Percentiles rank a stretch among this genome's conserved stretches.
These are phyloP conservation scores for Myriosclerotinia scirpicola DNA, from an alignment of 2,329 filamentous ascomycete genomes.

Conservation along the genomic window DNA sequence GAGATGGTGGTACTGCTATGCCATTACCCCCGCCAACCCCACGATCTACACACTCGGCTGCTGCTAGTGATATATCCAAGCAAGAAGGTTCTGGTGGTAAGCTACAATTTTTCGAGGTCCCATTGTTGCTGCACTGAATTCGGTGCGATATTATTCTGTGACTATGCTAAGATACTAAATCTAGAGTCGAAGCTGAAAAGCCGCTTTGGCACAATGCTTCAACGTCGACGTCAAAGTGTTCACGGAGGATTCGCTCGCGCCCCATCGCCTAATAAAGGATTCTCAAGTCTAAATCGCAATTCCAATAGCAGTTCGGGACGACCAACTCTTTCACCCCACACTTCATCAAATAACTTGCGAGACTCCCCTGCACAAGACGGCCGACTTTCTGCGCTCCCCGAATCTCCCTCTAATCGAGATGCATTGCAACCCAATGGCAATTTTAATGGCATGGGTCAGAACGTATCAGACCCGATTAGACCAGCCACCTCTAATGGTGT, in stretches of 20 bases:
- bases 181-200: conserved; percentile 58
- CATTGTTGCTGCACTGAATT: neutral
- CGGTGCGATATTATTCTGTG: neutral
- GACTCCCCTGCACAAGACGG: conserved; percentile 47
- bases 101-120: neutral
- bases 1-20: conserved; percentile 26
- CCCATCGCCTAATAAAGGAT: conserved; percentile 57
- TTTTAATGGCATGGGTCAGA: conserved; percentile 27
- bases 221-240: conserved; percentile 64
- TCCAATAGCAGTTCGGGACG: conserved; percentile 63
- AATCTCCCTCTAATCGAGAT: conserved; percentile 49
- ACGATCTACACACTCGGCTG: conserved; percentile 34
- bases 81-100: conserved; percentile 21
- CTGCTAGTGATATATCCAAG: conserved; percentile 36
- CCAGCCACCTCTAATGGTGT: conserved; percentile 45
- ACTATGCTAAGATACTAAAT: conserved; percentile 1
- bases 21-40: conserved; percentile 37
- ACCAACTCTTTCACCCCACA: conserved; percentile 51
- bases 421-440: conserved; percentile 35
- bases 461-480: neutral
- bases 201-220: conserved; percentile 69
- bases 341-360: conserved; percentile 59
- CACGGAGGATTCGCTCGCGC: conserved; percentile 56
- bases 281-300: conserved; percentile 56
- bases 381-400: conserved; percentile 57